A percentile compares a stretch with the other conserved stretches of the same genome.
Conservation (phyloP, 108 stramenopile species). For the Nitzschia palea region DNA sequence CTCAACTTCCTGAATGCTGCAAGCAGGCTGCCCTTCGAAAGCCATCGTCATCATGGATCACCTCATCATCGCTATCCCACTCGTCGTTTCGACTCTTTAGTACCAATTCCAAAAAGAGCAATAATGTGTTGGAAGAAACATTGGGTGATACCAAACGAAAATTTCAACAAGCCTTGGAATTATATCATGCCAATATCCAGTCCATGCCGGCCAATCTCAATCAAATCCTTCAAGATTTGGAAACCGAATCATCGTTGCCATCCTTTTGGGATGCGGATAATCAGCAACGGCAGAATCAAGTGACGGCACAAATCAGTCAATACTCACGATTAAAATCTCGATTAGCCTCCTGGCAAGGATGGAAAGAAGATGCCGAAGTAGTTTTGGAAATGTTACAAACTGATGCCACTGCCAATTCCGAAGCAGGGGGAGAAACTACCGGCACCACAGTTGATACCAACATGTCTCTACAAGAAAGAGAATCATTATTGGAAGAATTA, state of each 20-base stretch:
- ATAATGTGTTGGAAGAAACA: constrained; percentile 8
- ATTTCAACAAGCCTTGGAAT: constrained; percentile 16
- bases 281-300: constrained; percentile 35
- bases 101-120: no score
- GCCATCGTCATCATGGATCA: no score
- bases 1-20: no score
- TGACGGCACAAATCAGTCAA: constrained; percentile 50
- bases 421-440: not conserved
- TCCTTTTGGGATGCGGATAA: constrained; percentile 70
- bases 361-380: constrained; percentile 47
- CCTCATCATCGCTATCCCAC: no score
- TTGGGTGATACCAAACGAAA: constrained; percentile 14
- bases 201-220: constrained; percentile 23
- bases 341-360: constrained; percentile 49
- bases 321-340: constrained; percentile 39
- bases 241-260: constrained; percentile 58
- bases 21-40: no score
- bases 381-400: constrained; percentile 62
- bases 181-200: constrained; percentile 25
- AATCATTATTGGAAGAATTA: constrained; percentile 59
- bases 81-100: no score
- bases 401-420: not conserved
- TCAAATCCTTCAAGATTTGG: constrained; percentile 38
- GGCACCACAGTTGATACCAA: not conserved
- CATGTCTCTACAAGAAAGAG: constrained; percentile 38